phyloP scores from a whole-genome alignment of 2,329 filamentous ascomycete genomes.

The Ceratocystis destructans region DNA sequence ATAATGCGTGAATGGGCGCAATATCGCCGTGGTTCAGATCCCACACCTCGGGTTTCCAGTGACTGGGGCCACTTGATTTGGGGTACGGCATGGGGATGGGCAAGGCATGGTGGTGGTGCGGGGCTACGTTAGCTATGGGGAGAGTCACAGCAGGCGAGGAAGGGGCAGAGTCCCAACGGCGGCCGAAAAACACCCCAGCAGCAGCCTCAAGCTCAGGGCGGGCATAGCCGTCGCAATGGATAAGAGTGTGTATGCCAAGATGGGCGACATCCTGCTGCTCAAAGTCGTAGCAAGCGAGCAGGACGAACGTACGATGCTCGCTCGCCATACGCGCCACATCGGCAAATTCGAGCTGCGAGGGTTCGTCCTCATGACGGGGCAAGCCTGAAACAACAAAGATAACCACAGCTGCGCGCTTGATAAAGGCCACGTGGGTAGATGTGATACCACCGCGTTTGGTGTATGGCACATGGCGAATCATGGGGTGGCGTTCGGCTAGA shows the following conservation, averaged over 20 bases:
- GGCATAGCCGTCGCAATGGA: conserved; percentile 38
- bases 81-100: conserved; percentile 2
- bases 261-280: conserved; percentile 29
- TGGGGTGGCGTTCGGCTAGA: conserved; percentile 44
- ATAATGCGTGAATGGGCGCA: conserved; percentile 32
- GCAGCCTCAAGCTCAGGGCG: conserved; percentile 35
- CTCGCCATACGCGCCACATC: conserved; percentile 31
- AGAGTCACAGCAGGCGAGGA: conserved; percentile 10
- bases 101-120: conserved; percentile 10
- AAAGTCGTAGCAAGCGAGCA: conserved; percentile 39
- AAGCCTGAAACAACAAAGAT: conserved; percentile 45
- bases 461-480: conserved; percentile 60
- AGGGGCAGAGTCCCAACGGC: conserved; percentile 21
- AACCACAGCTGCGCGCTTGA: conserved; percentile 44
- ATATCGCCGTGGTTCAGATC: conserved; percentile 29
- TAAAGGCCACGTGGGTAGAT: conserved; percentile 47
- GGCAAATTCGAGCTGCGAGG: conserved; percentile 39
- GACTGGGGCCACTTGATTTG: conserved; percentile 3
- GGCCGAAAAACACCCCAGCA: conserved; percentile 39
- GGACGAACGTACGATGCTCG: conserved; percentile 37
- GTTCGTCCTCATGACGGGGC: conserved; percentile 33
- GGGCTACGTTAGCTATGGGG: conserved; percentile 5
- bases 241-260: conserved; percentile 37
- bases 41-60: conserved; percentile 33
- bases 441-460: conserved; percentile 50